Evolutionary conservation across 2,329 filamentous ascomycete genomes (phyloP).

Genomic region (Orbilia quercus): DNA sequence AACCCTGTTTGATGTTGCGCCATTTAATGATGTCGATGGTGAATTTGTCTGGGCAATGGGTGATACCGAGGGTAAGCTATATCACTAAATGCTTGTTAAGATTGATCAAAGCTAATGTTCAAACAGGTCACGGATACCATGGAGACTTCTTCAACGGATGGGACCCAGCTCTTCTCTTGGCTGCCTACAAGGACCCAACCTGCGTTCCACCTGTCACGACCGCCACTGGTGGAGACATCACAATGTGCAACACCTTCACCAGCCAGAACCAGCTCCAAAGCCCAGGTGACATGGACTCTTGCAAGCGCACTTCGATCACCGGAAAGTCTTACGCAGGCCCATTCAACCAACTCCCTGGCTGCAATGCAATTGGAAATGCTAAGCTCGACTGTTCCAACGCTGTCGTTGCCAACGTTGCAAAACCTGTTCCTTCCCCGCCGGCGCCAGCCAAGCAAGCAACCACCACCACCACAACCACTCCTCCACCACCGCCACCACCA

Average conservation of each 20-base stretch:
- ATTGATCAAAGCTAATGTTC: slow-evolving; percentile 39
- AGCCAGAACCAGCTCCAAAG: slow-evolving; percentile 33
- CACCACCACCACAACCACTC: not conserved
- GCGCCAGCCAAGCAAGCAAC: not conserved
- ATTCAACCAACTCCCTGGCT: slow-evolving; percentile 67
- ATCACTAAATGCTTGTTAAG: not conserved
- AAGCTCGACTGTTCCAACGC: slow-evolving; percentile 17
- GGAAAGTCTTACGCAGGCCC: slow-evolving; percentile 15
- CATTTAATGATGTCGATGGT: slow-evolving; percentile 70
- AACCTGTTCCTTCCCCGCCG: slow-evolving; percentile 6
- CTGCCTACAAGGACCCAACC: slow-evolving; percentile 61
- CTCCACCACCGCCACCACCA: slow-evolving; percentile 16
- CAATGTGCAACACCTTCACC: slow-evolving; percentile 26
- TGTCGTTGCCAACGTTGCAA: slow-evolving; percentile 26
- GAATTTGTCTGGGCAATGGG: slow-evolving; percentile 81
- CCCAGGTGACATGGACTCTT: slow-evolving; percentile 22
- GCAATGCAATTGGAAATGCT: slow-evolving; percentile 64
- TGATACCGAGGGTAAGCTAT: slow-evolving; percentile 74
- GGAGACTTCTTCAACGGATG: slow-evolving; percentile 69
- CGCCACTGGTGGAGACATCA: slow-evolving; percentile 36
- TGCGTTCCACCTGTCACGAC: slow-evolving; percentile 31
- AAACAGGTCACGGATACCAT: slow-evolving; percentile 67
- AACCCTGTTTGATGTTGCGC: slow-evolving; percentile 81
- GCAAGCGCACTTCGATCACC: slow-evolving; percentile 33
- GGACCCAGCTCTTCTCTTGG: slow-evolving; percentile 63